Conservation (phyloP, 208 protist genomes). For the Crithidia expoeki region DNA sequence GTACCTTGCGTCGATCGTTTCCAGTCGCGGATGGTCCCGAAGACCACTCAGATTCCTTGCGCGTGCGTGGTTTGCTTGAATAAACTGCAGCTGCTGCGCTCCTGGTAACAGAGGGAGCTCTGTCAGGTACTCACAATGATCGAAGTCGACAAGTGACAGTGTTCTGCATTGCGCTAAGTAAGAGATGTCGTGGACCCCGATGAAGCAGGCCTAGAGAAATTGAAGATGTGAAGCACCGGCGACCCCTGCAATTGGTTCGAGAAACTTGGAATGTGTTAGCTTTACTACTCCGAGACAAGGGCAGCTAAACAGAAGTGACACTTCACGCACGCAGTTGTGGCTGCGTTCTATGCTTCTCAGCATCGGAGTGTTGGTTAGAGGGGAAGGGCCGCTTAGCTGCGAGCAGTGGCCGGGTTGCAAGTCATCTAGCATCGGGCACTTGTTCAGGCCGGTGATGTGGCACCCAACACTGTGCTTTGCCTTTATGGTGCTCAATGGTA, state of each 20-base stretch:
- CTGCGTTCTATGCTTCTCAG: conserved; percentile 4
- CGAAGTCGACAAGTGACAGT: not conserved
- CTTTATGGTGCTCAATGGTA: not conserved
- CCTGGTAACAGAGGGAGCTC: conserved; percentile 1
- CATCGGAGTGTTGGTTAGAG: not conserved
- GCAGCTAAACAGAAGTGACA: not conserved
- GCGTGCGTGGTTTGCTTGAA: conserved; percentile 3
- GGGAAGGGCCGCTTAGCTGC: conserved; percentile 1
- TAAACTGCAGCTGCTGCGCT: not conserved
- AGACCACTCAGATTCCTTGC: not conserved
- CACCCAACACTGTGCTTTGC: conserved; percentile 6
- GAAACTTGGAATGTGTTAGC: conserved; percentile 5
- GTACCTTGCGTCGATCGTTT: not conserved
- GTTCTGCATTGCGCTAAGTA: not conserved
- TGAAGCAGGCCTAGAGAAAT: not conserved
- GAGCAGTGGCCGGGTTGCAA: conserved; percentile 9
- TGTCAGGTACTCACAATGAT: not conserved
- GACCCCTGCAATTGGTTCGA: not conserved
- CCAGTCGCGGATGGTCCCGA: not conserved
- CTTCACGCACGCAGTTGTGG: conserved; percentile 8
- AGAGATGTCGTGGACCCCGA: not conserved
- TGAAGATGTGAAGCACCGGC: not conserved
- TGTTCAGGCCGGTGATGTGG: not conserved
- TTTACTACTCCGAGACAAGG: not conserved
- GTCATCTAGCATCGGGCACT: conserved; percentile 4